Conservation (phyloP, 202 grass and related monocot species). For the Miscanthus sacchariflorus region DNA sequence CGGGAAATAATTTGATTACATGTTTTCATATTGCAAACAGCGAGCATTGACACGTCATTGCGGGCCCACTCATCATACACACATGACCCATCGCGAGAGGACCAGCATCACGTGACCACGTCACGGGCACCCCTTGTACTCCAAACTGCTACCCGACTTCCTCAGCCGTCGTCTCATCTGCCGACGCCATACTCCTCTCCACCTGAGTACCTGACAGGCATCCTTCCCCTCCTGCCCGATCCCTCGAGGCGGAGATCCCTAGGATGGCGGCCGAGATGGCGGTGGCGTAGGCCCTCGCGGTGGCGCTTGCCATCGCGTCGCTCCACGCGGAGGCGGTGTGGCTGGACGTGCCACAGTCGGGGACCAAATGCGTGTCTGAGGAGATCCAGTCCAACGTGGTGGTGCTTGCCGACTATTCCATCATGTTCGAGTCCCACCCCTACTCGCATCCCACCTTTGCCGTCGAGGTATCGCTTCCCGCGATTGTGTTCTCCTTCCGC, state of each 20-base stretch:
- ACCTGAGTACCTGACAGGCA: neutral
- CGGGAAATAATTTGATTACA: no score
- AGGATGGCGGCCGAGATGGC: slow-evolving; percentile 39
- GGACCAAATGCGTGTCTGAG: slow-evolving; percentile 95
- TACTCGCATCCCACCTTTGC: slow-evolving; percentile 64
- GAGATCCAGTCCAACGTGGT: slow-evolving; percentile 95
- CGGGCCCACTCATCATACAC: neutral
- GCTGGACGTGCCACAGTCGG: slow-evolving; percentile 72
- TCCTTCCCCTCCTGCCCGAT: neutral
- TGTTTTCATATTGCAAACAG: no score
- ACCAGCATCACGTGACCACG: slow-evolving; percentile 9
- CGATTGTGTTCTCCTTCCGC: neutral
- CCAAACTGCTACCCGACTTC: neutral
- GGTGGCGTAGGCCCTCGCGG: slow-evolving; percentile 21
- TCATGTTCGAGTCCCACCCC: slow-evolving; percentile 78
- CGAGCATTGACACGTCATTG: neutral
- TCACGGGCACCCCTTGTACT: neutral
- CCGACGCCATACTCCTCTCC: neutral
- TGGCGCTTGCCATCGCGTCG: slow-evolving; percentile 32
- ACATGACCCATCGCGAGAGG: neutral
- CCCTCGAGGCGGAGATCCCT: slow-evolving; percentile 47
- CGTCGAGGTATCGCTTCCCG: slow-evolving; percentile 57
- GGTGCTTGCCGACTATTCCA: slow-evolving; percentile 77
- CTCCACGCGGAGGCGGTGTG: slow-evolving; percentile 62
- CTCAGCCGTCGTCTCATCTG: slow-evolving; percentile 13